These are phyloP conservation scores for Fusarium tupiense DNA, from an alignment of 2,329 filamentous ascomycete species.

Conservation along the genomic window DNA sequence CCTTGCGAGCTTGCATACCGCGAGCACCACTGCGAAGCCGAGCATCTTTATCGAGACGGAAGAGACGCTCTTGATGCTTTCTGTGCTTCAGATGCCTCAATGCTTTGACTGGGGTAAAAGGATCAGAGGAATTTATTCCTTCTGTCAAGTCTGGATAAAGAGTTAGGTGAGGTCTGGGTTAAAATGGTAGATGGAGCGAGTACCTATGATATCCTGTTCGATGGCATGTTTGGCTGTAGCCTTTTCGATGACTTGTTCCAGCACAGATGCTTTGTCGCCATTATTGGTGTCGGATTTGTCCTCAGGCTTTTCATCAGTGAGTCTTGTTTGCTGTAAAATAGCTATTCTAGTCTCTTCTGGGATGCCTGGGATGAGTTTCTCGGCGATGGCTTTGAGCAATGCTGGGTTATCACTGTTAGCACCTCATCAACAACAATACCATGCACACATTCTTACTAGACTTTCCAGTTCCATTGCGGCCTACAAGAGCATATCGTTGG, in stretches of 20 bases:
- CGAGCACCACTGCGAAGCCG: slow-evolving; percentile 77
- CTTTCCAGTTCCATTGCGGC: slow-evolving; percentile 85
- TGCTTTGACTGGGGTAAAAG: slow-evolving; percentile 66
- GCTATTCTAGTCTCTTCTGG: slow-evolving; percentile 72
- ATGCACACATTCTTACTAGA: slow-evolving; percentile 65
- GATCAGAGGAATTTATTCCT: slow-evolving; percentile 67
- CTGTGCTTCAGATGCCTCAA: slow-evolving; percentile 71
- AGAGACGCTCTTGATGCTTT: slow-evolving; percentile 69
- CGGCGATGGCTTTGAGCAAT: slow-evolving; percentile 77
- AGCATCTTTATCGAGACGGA: slow-evolving; percentile 78
- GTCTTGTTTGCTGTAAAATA: slow-evolving; percentile 73
- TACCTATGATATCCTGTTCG: slow-evolving; percentile 69
- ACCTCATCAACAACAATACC: not conserved
- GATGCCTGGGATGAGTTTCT: slow-evolving; percentile 82
- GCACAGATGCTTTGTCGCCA: slow-evolving; percentile 54
- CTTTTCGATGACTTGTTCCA: slow-evolving; percentile 74
- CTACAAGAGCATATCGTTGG: slow-evolving; percentile 79
- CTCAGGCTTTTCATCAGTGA: slow-evolving; percentile 48
- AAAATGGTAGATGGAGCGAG: not conserved
- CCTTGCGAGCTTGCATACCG: slow-evolving; percentile 80
- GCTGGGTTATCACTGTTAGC: slow-evolving; percentile 55
- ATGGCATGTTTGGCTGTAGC: slow-evolving; percentile 66
- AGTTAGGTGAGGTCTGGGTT: not conserved
- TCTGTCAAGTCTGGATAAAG: slow-evolving; percentile 61
- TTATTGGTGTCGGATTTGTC: slow-evolving; percentile 4